Percentiles rank a stretch among this genome's conserved stretches.
phyloP scores from a whole-genome alignment of 2,329 filamentous ascomycete species.

The Ceratocystis alfenasii region DNA sequence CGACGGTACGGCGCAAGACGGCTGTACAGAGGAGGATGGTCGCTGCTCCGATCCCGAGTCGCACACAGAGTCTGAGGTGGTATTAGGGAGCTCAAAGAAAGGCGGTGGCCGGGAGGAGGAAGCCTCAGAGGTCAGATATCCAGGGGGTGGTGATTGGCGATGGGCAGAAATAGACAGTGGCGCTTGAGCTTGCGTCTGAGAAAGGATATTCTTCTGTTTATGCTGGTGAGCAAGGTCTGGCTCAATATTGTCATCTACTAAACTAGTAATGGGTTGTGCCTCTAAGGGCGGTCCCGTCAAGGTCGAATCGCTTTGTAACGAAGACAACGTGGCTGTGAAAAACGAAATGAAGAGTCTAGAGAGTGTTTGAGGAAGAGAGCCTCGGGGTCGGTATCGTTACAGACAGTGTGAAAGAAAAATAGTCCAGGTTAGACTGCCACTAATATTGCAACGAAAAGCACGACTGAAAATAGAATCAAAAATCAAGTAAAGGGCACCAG shows the following conservation, averaged over 20 bases:
- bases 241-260: conserved; percentile 3
- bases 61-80: conserved; percentile 31
- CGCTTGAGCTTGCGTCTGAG: conserved; percentile 15
- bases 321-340: conserved; percentile 36
- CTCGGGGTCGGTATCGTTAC: neutral
- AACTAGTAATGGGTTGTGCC: conserved; percentile 18
- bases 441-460: too few species aligned
- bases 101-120: conserved; percentile 46
- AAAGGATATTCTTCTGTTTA: conserved; percentile 16
- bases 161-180: conserved; percentile 13
- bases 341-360: conserved; percentile 20
- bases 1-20: conserved; percentile 18
- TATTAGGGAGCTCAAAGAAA: conserved; percentile 43
- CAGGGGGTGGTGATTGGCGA: conserved; percentile 40
- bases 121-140: conserved; percentile 46
- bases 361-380: neutral
- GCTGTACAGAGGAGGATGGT: conserved; percentile 26
- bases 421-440: too few species aligned
- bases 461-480: too few species aligned
- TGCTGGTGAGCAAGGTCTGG: conserved; percentile 10
- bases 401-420: neutral
- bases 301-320: conserved; percentile 15
- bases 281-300: conserved; percentile 19
- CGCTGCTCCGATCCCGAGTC: conserved; percentile 29
- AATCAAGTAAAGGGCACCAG: too few species aligned